Percentiles rank a stretch among this genome's conserved stretches.
These are phyloP conservation scores for Globisporangium abappressorium DNA, from an alignment of 352 stramenopile species.

Conservation along the genomic window DNA sequence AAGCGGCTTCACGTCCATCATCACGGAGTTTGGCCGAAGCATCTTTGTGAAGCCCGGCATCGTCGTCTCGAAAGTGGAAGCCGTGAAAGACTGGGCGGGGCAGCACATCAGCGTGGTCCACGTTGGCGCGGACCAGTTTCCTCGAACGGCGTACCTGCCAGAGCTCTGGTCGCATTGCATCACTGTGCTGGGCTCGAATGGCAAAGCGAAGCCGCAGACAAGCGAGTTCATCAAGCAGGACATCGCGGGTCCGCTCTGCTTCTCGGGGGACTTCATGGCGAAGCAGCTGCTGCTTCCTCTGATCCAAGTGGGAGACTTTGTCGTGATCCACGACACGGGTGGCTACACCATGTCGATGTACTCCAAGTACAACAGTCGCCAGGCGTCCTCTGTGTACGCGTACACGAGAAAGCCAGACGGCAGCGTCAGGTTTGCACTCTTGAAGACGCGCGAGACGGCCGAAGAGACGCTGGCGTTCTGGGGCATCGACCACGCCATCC, in stretches of 20 bases:
- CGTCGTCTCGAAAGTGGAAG: slow-evolving; percentile 86
- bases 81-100: slow-evolving; percentile 81
- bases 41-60: slow-evolving; percentile 87
- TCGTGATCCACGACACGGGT: slow-evolving; percentile 87
- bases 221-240: slow-evolving; percentile 63
- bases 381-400: slow-evolving; percentile 62
- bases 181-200: slow-evolving; percentile 56
- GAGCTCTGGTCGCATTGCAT: slow-evolving; percentile 83
- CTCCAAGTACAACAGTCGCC: slow-evolving; percentile 87
- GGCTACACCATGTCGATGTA: slow-evolving; percentile 89
- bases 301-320: slow-evolving; percentile 69
- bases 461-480: slow-evolving; percentile 71
- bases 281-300: slow-evolving; percentile 67
- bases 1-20: slow-evolving; percentile 70
- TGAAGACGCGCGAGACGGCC: slow-evolving; percentile 67
- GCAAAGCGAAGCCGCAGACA: slow-evolving; percentile 35
- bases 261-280: slow-evolving; percentile 89
- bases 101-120: slow-evolving; percentile 86
- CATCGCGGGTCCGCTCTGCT: slow-evolving; percentile 91
- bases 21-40: slow-evolving; percentile 91
- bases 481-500: slow-evolving; percentile 48
- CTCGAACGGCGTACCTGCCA: slow-evolving; percentile 85
- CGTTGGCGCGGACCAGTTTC: slow-evolving; percentile 89
- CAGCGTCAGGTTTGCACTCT: slow-evolving; percentile 44
- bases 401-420: slow-evolving; percentile 29